These are phyloP conservation scores for Pelargonium cotyledonis DNA, from an alignment of 441 rosid species.

Conservation along the genomic window DNA sequence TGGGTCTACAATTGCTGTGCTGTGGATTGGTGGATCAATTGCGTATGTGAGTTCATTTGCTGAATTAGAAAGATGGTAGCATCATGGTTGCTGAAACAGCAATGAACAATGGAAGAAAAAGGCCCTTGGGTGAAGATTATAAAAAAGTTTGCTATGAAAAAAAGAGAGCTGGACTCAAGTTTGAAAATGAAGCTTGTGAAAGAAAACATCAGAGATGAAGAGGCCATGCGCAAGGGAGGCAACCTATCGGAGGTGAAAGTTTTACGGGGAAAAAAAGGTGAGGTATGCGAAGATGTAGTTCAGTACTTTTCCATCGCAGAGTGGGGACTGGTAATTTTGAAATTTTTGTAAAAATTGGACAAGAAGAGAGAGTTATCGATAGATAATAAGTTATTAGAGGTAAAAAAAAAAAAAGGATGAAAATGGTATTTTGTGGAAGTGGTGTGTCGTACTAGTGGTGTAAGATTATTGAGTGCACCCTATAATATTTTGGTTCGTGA, in stretches of 20 bases:
- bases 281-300: neutral
- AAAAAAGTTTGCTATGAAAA: too few species aligned
- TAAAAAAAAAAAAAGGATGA: neutral
- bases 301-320: neutral
- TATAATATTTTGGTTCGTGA: neutral
- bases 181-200: neutral
- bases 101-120: neutral
- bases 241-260: neutral
- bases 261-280: neutral
- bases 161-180: too few species aligned
- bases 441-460: neutral
- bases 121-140: too few species aligned
- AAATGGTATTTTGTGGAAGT: neutral
- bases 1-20: neutral
- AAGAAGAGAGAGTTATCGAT: neutral
- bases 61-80: neutral
- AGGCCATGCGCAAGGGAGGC: neutral
- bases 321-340: neutral
- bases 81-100: neutral
- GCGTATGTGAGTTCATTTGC: neutral
- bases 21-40: neutral
- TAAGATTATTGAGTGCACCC: neutral
- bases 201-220: neutral
- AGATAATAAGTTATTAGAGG: neutral
- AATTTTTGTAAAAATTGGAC: neutral